These are phyloP conservation scores for Mrakia hoshinonis DNA, from an alignment of 768 basidiomycete genomes.

Conservation along the genomic window DNA sequence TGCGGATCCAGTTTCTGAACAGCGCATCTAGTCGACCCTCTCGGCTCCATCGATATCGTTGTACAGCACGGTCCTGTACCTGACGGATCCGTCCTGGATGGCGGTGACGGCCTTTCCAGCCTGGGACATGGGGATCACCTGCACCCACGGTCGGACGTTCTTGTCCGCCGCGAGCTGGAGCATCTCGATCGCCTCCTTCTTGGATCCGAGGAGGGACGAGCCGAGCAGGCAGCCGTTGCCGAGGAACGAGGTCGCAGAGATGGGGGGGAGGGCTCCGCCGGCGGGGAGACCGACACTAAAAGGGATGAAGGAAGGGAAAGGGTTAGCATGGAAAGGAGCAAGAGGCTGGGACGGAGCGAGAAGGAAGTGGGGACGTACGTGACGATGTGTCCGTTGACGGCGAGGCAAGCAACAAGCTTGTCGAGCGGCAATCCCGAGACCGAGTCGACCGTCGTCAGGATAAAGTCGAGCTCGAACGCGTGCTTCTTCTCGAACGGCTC, in stretches of 20 bases:
- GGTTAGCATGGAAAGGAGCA: background rate
- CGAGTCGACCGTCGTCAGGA: conserved; percentile 26
- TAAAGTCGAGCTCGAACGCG: conserved; percentile 24
- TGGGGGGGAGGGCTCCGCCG: conserved; percentile 46
- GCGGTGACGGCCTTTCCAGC: conserved; percentile 47
- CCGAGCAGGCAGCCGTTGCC: conserved; percentile 35
- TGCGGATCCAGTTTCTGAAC: background rate
- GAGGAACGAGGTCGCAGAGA: conserved; percentile 43
- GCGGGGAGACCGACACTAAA: conserved; percentile 51
- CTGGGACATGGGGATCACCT: conserved; percentile 47
- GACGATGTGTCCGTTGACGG: conserved; percentile 17
- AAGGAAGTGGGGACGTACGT: conserved; percentile 15
- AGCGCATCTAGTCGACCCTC: background rate
- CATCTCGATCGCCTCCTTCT: conserved; percentile 55
- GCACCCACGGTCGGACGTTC: conserved; percentile 48
- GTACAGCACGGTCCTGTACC: conserved; percentile 45
- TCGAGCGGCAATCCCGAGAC: conserved; percentile 24
- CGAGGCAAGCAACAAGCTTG: conserved; percentile 22
- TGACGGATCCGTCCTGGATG: conserved; percentile 47
- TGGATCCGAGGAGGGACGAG: conserved; percentile 49
- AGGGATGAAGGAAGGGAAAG: background rate
- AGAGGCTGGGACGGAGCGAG: background rate
- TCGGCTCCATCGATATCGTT: conserved; percentile 19
- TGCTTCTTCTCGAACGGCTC: conserved; percentile 21
- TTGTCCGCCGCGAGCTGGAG: conserved; percentile 53